Conservation (phyloP, 371 early-diverging fungal genomes). For the Cladochytrium tenue region DNA sequence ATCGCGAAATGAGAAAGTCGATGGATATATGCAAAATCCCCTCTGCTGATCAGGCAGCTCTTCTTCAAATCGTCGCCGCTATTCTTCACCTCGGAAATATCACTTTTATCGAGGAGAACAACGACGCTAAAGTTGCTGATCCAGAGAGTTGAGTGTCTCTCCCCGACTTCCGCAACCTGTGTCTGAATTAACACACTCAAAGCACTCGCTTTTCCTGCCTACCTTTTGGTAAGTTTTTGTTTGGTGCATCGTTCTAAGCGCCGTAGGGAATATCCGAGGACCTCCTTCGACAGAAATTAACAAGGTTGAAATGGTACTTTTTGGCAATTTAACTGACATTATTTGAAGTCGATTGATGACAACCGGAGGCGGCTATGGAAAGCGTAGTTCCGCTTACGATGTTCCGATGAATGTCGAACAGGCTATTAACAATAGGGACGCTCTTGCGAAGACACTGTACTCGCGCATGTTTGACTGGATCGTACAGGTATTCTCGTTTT, state of each 20-base stretch:
- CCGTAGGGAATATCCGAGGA: constrained; percentile 43
- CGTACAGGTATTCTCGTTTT: constrained; percentile 33
- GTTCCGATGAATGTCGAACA: constrained; percentile 56
- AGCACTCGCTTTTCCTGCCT: constrained; percentile 49
- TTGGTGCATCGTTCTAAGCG: background rate
- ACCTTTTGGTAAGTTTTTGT: constrained; percentile 33
- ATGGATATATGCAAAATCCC: constrained; percentile 53
- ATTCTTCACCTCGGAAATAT: constrained; percentile 57
- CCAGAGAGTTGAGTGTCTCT: constrained; percentile 21
- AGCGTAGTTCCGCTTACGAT: constrained; percentile 45
- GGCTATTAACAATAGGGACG: constrained; percentile 58
- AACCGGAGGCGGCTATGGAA: constrained; percentile 44
- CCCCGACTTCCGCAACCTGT: background rate
- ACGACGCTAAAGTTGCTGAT: constrained; percentile 40
- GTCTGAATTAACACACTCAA: background rate
- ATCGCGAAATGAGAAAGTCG: constrained; percentile 45
- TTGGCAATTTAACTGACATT: background rate
- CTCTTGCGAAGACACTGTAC: constrained; percentile 62
- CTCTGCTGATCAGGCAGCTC: constrained; percentile 28
- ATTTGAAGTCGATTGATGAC: constrained; percentile 36
- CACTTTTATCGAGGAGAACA: constrained; percentile 44
- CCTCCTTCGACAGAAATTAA: constrained; percentile 34
- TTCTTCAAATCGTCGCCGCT: constrained; percentile 49
- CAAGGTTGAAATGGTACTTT: constrained; percentile 16
- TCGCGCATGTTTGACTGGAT: constrained; percentile 63